phyloP scores from a whole-genome alignment of 1,284 basidiomycete species.

The Tilletia indica region DNA sequence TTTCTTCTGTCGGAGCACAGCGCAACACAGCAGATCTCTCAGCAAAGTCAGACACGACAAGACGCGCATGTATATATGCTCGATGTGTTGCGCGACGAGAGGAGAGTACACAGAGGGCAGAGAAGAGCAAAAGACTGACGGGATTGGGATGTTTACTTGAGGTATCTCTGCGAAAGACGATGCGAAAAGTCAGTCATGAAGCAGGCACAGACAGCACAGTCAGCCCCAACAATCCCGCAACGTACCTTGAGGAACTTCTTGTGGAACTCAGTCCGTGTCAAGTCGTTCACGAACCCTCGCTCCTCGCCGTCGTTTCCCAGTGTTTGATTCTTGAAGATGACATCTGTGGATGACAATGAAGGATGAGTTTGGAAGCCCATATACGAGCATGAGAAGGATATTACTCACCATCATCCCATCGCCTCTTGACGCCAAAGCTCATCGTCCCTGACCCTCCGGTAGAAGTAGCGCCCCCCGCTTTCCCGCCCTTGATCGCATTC shows the following conservation, averaged over 20 bases:
- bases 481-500: conserved; percentile 28
- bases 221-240: background rate
- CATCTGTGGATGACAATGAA: conserved; percentile 26
- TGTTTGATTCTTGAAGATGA: conserved; percentile 55
- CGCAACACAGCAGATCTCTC: too few species aligned
- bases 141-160: background rate
- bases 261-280: conserved; percentile 52
- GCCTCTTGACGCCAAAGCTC: conserved; percentile 36
- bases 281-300: conserved; percentile 49
- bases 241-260: conserved; percentile 48
- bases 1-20: too few species aligned
- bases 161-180: background rate
- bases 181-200: background rate
- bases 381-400: background rate
- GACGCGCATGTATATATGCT: too few species aligned
- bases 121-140: too few species aligned
- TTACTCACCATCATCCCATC: conserved; percentile 49
- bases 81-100: background rate
- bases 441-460: background rate
- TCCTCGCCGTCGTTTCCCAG: conserved; percentile 25
- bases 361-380: background rate
- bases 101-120: background rate
- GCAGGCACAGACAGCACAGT: too few species aligned
- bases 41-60: too few species aligned
- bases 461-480: background rate